These are phyloP conservation scores for Moniliella sp. DNA, from an alignment of 1,284 basidiomycete genomes.

Conservation along the genomic window DNA sequence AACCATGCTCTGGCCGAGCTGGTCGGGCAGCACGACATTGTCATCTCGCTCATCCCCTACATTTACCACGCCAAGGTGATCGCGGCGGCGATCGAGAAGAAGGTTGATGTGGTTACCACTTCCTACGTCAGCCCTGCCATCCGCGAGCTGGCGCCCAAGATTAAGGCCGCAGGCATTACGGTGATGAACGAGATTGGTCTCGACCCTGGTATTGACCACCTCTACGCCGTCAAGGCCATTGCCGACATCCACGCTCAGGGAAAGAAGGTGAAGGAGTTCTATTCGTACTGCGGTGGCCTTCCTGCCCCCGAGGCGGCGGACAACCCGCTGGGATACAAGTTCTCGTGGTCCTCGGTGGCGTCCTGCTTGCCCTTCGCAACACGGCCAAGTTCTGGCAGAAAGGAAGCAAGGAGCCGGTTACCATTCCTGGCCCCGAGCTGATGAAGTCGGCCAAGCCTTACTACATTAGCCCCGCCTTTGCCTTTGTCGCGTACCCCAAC, in stretches of 20 bases:
- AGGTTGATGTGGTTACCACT: constrained; percentile 86
- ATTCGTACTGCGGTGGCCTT: constrained; percentile 87
- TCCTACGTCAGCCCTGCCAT: constrained; percentile 84
- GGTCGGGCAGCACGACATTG: constrained; percentile 68
- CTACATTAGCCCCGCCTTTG: constrained; percentile 82
- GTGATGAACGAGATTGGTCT: constrained; percentile 97
- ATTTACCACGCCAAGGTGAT: constrained; percentile 75
- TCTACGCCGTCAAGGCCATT: constrained; percentile 92
- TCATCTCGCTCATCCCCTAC: constrained; percentile 92
- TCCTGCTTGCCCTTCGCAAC: constrained; percentile 82
- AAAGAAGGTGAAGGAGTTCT: constrained; percentile 72
- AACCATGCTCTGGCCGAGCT: constrained; percentile 52
- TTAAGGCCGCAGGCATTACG: constrained; percentile 68
- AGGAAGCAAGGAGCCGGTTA: constrained; percentile 13
- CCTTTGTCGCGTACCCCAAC: constrained; percentile 93
- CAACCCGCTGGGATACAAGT: constrained; percentile 97
- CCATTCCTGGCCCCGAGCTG: constrained; percentile 24
- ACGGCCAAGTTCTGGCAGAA: constrained; percentile 48
- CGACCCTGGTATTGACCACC: constrained; percentile 85
- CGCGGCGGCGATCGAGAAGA: constrained; percentile 79
- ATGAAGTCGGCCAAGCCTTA: constrained; percentile 56
- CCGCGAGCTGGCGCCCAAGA: constrained; percentile 61
- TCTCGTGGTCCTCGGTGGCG: constrained; percentile 94
- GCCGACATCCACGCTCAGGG: constrained; percentile 77
- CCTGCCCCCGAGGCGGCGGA: constrained; percentile 70